Base-by-base conservation (phyloP, 2,329 filamentous ascomycete genomes). In the Colletotrichum euphorbiae region DNA sequence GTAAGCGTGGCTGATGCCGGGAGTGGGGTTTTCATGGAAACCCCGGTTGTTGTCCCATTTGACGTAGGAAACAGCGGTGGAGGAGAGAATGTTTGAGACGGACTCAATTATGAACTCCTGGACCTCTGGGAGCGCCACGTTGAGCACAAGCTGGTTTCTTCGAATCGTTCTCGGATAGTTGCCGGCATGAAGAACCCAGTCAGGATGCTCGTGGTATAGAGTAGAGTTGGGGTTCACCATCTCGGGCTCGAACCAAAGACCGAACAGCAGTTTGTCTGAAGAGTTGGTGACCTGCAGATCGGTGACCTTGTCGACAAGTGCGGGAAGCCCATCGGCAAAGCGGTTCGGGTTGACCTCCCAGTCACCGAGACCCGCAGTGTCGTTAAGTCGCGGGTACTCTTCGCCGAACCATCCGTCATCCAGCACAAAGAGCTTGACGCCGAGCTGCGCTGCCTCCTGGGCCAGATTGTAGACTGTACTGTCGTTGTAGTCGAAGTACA, bases 21-120 rank as follows among this genome's bases (percentile, higher is more conserved):
- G 87, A 0, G 80, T 81, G 0, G 87, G 78, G 51, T 82, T 82
- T 75, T 91, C 88, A 73, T 90, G 87, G 50, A 90, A 88, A 1
- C 84, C 88, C 5, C 89, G 80, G 76, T 91, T 91, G 75, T 90
- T 89, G 71, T 91, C 89, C 89, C 89, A 91, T 71, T 91, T 91
- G 69, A 91, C 83, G 69, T 91, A 91, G 9, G 78, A 77, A 52
- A 91, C 85, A 24, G 85, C 79, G 0, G 84, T 82, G 1, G 79
- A 83, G 50, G 84, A 79, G 17, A 91, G 81, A 6, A 91, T 80
- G 3, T 80, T 77, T 2, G 87, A 82, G 3, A 91, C 79, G 0
- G 83, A 81, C 0, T 80, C 75, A 70, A 91, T 89, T 72, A 91
- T 85, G 67, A 84, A 90, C 1, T 90, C 83, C 70, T 91, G 89